Base-by-base conservation (phyloP, 139 green algal species). In the Eudorina sp. region DNA sequence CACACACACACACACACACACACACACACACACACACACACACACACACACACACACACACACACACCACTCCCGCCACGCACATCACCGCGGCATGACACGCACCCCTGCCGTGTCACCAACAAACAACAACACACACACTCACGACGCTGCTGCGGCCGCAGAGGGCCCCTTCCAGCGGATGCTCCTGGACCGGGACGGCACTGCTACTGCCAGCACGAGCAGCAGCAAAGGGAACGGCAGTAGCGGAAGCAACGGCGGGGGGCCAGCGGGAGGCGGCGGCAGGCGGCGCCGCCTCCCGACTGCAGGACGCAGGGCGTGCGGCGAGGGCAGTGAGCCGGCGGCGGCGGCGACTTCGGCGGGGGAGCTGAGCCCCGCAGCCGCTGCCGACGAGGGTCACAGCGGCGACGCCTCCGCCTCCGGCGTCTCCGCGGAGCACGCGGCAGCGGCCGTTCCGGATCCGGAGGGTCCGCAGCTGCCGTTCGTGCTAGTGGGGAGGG, bases 91-190 rank as follows among this genome's bases (percentile, higher is more conserved):
- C n/a, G n/a, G n/a, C n/a, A n/a, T n/a, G n/a, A n/a, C n/a, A n/a
- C n/a, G n/a, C n/a, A n/a, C n/a, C n/a, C n/a, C n/a, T n/a, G n/a
- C n/a, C n/a, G n/a, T n/a, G n/a, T n/a, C n/a, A n/a, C n/a, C n/a
- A n/a, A n/a, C n/a, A n/a, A n/a, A n/a, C n/a, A n/a, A n/a, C n/a
- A n/a, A n/a, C n/a, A n/a, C n/a, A n/a, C n/a, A n/a, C n/a, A n/a
- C n/a, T n/a, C n/a, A n/a, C n/a, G n/a, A n/a, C n/a, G n/a, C n/a
- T n/a, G n/a, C n/a, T n/a, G n/a, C n/a, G 58, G 27, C 6, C 45
- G 29, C 58, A 86, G 81, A 87, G 81, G 81, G 81, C 19, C 64
- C 62, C 18, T 87, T 87, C 43, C 81, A 87, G 31, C 62, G 64
- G 0, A 62, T 87, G 64, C 64, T 87, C 1, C 62, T 87, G 6